A percentile compares a stretch with the other conserved stretches of the same genome.
Evolutionary conservation across 331 rosid species (phyloP).

Genomic region (Telfairia occidentalis): DNA sequence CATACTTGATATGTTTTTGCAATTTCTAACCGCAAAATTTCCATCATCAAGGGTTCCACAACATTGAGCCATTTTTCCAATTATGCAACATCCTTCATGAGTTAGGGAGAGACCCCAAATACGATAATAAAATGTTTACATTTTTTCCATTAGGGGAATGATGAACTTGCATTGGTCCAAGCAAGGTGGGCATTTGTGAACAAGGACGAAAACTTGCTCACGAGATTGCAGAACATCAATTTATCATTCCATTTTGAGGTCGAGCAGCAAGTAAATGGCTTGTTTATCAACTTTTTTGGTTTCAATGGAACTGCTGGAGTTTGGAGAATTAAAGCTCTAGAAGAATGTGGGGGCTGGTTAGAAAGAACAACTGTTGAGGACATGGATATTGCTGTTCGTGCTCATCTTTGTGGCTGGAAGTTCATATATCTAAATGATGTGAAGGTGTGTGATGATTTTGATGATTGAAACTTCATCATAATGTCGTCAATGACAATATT

Average conservation of each 20-base stretch:
- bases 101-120: neutral
- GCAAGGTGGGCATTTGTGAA: conserved; percentile 95
- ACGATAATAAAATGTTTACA: neutral
- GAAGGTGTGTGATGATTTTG: conserved; percentile 37
- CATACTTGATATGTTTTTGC: neutral
- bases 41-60: neutral
- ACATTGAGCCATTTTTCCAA: neutral
- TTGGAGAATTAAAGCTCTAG: conserved; percentile 92
- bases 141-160: conserved; percentile 56
- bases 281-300: conserved; percentile 86
- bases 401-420: conserved; percentile 99
- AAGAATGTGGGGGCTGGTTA: conserved; percentile 98
- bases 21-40: neutral
- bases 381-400: conserved; percentile 98
- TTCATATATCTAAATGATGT: conserved; percentile 89
- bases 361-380: conserved; percentile 97
- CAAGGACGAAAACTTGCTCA: conserved; percentile 97
- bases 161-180: conserved; percentile 91
- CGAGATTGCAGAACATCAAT: conserved; percentile 87
- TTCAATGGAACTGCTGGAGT: conserved; percentile 98
- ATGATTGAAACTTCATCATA: conserved; percentile 6
- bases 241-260: conserved; percentile 95
- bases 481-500: neutral
- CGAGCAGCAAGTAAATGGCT: conserved; percentile 93
- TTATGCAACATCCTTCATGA: neutral